Evolutionary conservation across 2,329 filamentous ascomycete species (phyloP).

Genomic region (Dothistroma septosporum): DNA sequence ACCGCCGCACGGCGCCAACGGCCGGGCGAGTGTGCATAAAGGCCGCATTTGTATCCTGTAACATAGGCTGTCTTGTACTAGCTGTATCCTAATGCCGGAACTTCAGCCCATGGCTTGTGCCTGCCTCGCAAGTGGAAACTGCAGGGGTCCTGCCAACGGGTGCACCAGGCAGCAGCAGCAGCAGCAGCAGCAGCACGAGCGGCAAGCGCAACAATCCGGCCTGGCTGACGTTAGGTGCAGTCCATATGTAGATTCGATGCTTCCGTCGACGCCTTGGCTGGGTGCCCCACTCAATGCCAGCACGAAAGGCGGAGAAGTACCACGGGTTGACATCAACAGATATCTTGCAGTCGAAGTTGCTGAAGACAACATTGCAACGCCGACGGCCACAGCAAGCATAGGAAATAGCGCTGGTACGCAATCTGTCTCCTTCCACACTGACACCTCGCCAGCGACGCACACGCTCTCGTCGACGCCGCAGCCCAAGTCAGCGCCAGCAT

Average conservation of each 20-base stretch:
- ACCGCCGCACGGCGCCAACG: not conserved
- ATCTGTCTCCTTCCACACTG: not conserved
- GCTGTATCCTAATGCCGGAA: conserved; percentile 17
- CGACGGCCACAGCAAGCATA: not conserved
- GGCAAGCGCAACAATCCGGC: not conserved
- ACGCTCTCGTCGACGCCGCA: not conserved
- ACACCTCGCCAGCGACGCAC: not conserved
- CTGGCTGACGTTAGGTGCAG: not conserved
- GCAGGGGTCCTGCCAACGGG: not conserved
- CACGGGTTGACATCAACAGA: conserved; percentile 23
- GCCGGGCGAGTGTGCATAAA: conserved; percentile 21
- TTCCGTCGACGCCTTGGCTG: not conserved
- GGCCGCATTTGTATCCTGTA: conserved; percentile 18
- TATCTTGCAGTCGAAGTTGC: conserved; percentile 20
- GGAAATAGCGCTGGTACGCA: not conserved
- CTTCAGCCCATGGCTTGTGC: not conserved
- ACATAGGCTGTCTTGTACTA: conserved; percentile 26
- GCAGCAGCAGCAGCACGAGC: not conserved
- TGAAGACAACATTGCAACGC: conserved; percentile 6
- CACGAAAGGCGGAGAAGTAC: conserved; percentile 10
- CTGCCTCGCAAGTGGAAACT: not conserved
- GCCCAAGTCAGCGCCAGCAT: not conserved
- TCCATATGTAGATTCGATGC: not conserved
- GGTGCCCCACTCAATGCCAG: not conserved
- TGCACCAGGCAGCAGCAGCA: not conserved